Percentiles rank a stretch among this genome's conserved stretches.
These are phyloP conservation scores for Pseudomicrostroma phylloplanum DNA, from an alignment of 1,284 basidiomycete genomes.

Conservation along the genomic window DNA sequence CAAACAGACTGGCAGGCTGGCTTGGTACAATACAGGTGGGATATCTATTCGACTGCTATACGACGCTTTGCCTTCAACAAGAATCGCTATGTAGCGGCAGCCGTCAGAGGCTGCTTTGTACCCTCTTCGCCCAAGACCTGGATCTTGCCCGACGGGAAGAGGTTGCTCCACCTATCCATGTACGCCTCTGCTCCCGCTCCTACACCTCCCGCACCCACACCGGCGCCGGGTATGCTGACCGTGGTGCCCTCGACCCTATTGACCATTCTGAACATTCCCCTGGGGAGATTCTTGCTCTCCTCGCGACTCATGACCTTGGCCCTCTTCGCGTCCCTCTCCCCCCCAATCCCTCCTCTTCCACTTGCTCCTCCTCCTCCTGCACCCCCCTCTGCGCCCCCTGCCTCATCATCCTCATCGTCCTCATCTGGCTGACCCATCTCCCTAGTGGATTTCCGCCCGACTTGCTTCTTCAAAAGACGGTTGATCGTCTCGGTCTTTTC, in stretches of 20 bases:
- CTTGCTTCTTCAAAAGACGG: slow-evolving; percentile 70
- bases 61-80: too few relatives aligned
- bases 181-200: neutral
- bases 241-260: neutral
- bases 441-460: slow-evolving; percentile 30
- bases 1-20: too few relatives aligned
- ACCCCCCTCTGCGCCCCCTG: slow-evolving; percentile 6
- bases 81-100: too few relatives aligned
- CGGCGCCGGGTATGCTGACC: neutral
- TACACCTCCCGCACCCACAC: neutral
- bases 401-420: slow-evolving; percentile 6
- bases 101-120: too few relatives aligned
- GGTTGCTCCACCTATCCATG: neutral
- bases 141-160: too few relatives aligned
- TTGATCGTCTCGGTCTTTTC: slow-evolving; percentile 87
- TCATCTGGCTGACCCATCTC: slow-evolving; percentile 9
- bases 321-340: neutral
- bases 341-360: slow-evolving; percentile 9
- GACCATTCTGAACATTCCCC: slow-evolving; percentile 1
- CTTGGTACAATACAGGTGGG: too few relatives aligned
- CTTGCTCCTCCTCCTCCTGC: slow-evolving; percentile 12
- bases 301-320: slow-evolving; percentile 1
- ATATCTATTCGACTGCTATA: too few relatives aligned
- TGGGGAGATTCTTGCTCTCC: slow-evolving; percentile 9
- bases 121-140: too few relatives aligned